Evolutionary conservation across 2,329 filamentous ascomycete species (phyloP).

Genomic region (Hymenoscyphus fraxineus): DNA sequence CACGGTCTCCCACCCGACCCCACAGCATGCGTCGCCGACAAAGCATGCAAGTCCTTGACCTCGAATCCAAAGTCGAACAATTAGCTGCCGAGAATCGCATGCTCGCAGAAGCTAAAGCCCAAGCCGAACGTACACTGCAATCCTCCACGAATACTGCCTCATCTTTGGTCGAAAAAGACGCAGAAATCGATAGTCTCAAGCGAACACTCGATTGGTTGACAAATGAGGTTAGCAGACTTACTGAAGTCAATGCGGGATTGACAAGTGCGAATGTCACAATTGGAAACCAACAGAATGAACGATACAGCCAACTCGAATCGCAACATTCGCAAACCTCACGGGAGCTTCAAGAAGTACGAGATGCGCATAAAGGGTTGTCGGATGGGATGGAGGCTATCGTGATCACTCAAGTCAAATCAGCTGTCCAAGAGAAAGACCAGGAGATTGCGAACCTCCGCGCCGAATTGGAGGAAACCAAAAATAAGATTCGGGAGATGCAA

Average conservation of each 20-base stretch:
- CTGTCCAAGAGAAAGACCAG: constrained; percentile 75
- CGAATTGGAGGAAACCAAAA: constrained; percentile 69
- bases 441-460: constrained; percentile 75
- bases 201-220: constrained; percentile 76
- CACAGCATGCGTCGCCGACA: constrained; percentile 95
- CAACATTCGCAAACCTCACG: constrained; percentile 63
- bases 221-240: constrained; percentile 75
- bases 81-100: constrained; percentile 79
- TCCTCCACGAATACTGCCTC: constrained; percentile 61
- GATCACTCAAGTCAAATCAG: constrained; percentile 56
- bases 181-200: constrained; percentile 79
- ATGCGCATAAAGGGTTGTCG: constrained; percentile 59
- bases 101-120: constrained; percentile 67
- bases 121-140: constrained; percentile 63
- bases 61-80: constrained; percentile 81
- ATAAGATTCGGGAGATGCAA: constrained; percentile 56
- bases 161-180: constrained; percentile 75
- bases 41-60: constrained; percentile 93
- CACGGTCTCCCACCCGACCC: constrained; percentile 87
- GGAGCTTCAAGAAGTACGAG: constrained; percentile 66
- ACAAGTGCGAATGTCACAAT: constrained; percentile 74
- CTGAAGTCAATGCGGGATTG: constrained; percentile 77
- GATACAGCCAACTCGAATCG: constrained; percentile 63
- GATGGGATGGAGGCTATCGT: constrained; percentile 60
- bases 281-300: constrained; percentile 69